Evolutionary conservation across 2,329 filamentous ascomycete genomes (phyloP), one percentile per base, ranked within the genome.

Genomic region (Acephala macrosclerotiorum): DNA sequence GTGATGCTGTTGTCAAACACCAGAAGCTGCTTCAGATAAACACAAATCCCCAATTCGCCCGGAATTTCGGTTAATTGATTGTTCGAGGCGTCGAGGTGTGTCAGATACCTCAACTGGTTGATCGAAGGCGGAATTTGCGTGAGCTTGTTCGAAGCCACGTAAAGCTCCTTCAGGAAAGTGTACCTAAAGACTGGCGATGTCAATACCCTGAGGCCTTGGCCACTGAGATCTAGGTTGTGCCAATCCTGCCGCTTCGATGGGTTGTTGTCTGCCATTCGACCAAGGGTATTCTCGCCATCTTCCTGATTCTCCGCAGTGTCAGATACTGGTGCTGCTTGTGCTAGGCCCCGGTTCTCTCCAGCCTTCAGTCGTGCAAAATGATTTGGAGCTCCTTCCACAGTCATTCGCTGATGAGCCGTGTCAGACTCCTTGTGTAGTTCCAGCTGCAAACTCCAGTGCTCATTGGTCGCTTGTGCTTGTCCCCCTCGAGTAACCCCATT

Each of bases 1-100:
- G 88, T 87, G 62, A 99, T 90, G 68, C 92, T 86, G 78, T 99
- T 99, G 81, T 97, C 94, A 77, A 97, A 97, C 2, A 97, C 83
- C 33, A 94, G 83, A 5, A 99, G 84, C 71, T 92, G 89, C 79
- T 93, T 94, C 63, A 99, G 83, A 72, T 94, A 96, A 33, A 94
- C 96, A 74, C 97, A 93, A 95, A 98, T 99, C 75, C 96, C 96
- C 67, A 99, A 88, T 81, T 99, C 95, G 25, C 92, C 87, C 0
- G 96, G 96, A 3, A 99, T 83, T 70, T 91, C 89, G 9, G 85
- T 86, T 66, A 99, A 84, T 68, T 95, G 88, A 78, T 99, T 99
- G 80, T 91, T 89, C 0, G 96, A 98, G 2, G 94, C 85, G 78
- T 99, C 95, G 58, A 99, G 86, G 74, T 94, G 87, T 40, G 88